Percentiles rank a stretch among this genome's conserved stretches.
Conservation (phyloP, 2,329 filamentous ascomycete species). For the Fusarium piperis region DNA sequence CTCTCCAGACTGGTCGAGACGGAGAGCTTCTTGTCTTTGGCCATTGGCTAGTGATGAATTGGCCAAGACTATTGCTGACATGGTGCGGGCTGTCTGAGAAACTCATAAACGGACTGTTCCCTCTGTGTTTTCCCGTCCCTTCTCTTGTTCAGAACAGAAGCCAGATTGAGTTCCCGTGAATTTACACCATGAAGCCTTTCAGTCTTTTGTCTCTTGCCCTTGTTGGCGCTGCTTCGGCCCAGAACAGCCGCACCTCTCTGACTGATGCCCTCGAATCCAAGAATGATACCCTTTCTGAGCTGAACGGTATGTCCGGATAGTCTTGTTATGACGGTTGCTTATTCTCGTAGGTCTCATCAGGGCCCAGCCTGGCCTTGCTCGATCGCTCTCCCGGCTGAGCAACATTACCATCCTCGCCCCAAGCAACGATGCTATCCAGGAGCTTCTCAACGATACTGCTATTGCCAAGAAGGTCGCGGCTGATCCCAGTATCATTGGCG, state of each 20-base stretch:
- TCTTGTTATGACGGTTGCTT: not conserved
- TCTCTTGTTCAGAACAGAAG: not conserved
- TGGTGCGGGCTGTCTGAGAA: not conserved
- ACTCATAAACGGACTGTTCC: conserved; percentile 16
- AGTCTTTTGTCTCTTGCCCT: conserved; percentile 31
- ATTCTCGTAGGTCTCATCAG: conserved; percentile 35
- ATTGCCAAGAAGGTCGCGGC: conserved; percentile 52
- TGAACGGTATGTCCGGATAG: conserved; percentile 25
- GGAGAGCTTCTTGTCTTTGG: conserved; percentile 1
- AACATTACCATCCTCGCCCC: conserved; percentile 61
- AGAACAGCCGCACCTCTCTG: conserved; percentile 33
- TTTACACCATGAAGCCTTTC: conserved; percentile 36
- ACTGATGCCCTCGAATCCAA: conserved; percentile 38
- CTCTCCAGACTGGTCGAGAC: conserved; percentile 15
- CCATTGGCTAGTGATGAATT: conserved; percentile 23
- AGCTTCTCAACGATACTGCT: conserved; percentile 57
- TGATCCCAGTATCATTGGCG: conserved; percentile 50
- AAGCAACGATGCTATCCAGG: conserved; percentile 62
- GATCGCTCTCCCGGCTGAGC: conserved; percentile 14
- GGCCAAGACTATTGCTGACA: not conserved
- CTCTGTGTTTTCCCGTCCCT: not conserved
- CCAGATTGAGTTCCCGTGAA: not conserved
- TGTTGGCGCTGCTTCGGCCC: conserved; percentile 31
- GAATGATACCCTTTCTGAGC: conserved; percentile 41
- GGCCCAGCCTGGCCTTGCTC: conserved; percentile 36